phyloP scores from a whole-genome alignment of 306 rosid genomes.

The Notholithocarpus densiflorus region DNA sequence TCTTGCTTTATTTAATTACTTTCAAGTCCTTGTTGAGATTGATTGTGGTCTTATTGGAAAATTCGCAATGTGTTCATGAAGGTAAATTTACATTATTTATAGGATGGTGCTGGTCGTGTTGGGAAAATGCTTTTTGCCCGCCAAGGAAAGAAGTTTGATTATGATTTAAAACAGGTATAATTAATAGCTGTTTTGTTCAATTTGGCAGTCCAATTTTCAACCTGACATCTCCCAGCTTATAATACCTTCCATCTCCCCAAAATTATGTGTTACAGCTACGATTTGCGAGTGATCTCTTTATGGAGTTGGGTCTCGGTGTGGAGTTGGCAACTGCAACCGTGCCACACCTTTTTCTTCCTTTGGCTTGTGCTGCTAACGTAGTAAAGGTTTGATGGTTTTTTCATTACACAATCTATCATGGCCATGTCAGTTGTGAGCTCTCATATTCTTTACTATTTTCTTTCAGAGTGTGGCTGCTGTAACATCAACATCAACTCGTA shows the following conservation, averaged over 20 bases:
- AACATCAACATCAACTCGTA: slow-evolving; percentile 96
- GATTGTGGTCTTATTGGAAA: slow-evolving; percentile 5
- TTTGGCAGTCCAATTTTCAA: neutral
- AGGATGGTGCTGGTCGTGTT: slow-evolving; percentile 99
- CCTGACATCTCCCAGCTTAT: neutral
- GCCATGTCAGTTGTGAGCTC: slow-evolving; percentile 14
- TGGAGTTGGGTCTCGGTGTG: slow-evolving; percentile 99
- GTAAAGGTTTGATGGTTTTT: slow-evolving; percentile 54
- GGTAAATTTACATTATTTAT: slow-evolving; percentile 1
- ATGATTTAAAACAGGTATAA: slow-evolving; percentile 85
- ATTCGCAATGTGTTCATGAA: neutral
- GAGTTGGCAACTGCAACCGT: slow-evolving; percentile 86
- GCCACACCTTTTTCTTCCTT: slow-evolving; percentile 94
- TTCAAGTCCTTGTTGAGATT: slow-evolving; percentile 1
- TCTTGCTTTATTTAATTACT: neutral
- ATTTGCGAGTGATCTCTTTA: slow-evolving; percentile 87
- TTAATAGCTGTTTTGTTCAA: slow-evolving; percentile 3
- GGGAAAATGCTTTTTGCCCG: slow-evolving; percentile 98
- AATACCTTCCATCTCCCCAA: slow-evolving; percentile 16
- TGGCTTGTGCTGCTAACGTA: slow-evolving; percentile 99
- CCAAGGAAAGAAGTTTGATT: slow-evolving; percentile 96
- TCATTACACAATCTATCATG: neutral
- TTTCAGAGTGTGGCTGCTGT: slow-evolving; percentile 91
- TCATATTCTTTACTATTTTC: slow-evolving; percentile 29
- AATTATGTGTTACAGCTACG: slow-evolving; percentile 57